Base-by-base conservation (phyloP, 805 yeast genomes). In the Lipomyces mesembrius region DNA sequence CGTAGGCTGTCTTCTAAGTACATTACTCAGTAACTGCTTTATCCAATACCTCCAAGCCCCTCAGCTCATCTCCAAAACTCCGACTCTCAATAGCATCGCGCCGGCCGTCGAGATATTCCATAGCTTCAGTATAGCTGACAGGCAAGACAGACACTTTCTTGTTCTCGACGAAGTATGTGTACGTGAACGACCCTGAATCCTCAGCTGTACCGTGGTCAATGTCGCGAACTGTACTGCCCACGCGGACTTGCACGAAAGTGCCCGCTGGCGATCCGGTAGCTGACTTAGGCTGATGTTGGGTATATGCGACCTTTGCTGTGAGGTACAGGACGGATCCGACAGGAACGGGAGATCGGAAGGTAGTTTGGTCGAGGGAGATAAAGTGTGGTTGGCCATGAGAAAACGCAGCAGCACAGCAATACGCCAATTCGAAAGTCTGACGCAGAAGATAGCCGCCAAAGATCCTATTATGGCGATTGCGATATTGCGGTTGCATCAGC, bases 401-500 rank as follows among this genome's bases (percentile, higher is more conserved):
- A 74, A 93, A 92, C 1, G 96, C 90, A 5, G 97, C 97, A 7
- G 97, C 92, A 20, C 94, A 87, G 78, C 97, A 92, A 76, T 92
- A 93, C 0, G 97, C 98, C 74, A 93, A 84, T 77, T 93, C 98
- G 77, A 93, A 93, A 1, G 97, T 87, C 79, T 92, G 97, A 78
- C 97, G 87, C 82, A 93, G 84, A 75, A 93, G 81, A 75, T 93
- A 93, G 35, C 98, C 98, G 73, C 98, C 98, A 78, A 93, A 93
- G 57, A 93, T 91, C 91, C 92, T 92, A 79, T 89, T 90, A 77
- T 93, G 97, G 77, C 97, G 86, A 81, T 93, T 93, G 79, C 98
- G 86, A 80, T 92, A 93, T 80, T 93, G 98, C 1, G 98, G 98
- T 79, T 93, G 98, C 94, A 93, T 94, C 78, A 92, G 87, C 74